Evolutionary conservation across 2,329 filamentous ascomycete species (phyloP).

Genomic region (Neonectria sp.): DNA sequence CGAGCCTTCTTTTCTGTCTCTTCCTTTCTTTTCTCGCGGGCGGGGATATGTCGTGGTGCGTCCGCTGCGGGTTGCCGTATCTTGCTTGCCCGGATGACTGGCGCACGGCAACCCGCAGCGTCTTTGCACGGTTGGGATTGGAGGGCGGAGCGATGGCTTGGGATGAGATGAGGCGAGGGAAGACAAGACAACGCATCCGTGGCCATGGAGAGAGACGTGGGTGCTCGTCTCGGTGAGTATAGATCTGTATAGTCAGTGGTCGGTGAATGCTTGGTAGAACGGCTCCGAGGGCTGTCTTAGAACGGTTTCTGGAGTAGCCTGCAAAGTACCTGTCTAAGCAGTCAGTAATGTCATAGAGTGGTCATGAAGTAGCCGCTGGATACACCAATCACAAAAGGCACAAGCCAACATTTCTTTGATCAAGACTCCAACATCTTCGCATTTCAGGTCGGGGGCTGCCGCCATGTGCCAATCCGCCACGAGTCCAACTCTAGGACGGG

Average conservation of each 20-base stretch:
- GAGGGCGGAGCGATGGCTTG: background rate
- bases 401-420: background rate
- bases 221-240: no score
- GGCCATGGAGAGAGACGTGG: no score
- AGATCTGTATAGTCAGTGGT: no score
- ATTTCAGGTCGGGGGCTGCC: background rate
- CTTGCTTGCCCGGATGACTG: background rate
- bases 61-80: background rate
- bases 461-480: slow-evolving; percentile 7
- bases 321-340: no score
- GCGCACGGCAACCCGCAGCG: no score
- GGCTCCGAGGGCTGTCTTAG: no score
- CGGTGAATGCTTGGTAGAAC: background rate
- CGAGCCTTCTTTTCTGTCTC: background rate
- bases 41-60: background rate
- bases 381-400: background rate
- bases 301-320: no score
- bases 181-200: background rate
- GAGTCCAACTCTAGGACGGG: slow-evolving; percentile 3
- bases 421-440: background rate
- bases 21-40: background rate
- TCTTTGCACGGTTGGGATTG: background rate
- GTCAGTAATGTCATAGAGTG: no score
- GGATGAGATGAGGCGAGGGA: background rate
- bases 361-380: background rate